phyloP scores from a whole-genome alignment of 345 rosid genomes.

The Citrus cavaleriei region DNA sequence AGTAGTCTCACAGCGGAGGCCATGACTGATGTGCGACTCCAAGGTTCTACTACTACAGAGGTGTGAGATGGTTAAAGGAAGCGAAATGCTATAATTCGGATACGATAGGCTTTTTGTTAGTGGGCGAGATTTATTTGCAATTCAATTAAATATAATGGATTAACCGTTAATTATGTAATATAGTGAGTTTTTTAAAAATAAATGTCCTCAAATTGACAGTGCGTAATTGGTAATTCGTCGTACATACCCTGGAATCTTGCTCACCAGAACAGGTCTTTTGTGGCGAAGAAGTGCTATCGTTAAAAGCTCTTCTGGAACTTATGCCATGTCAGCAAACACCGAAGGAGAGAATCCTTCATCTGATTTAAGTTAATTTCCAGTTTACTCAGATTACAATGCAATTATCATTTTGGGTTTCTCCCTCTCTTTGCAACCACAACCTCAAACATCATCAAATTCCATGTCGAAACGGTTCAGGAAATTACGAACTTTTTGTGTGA shows the following conservation, averaged over 20 bases:
- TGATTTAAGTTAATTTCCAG: background rate
- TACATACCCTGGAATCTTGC: too few species aligned
- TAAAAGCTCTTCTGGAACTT: background rate
- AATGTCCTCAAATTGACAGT: too few species aligned
- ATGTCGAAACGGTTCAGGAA: background rate
- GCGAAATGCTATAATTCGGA: background rate
- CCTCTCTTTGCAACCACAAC: background rate
- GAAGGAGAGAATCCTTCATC: background rate
- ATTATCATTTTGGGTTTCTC: background rate
- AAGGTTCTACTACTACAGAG: background rate
- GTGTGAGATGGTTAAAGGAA: background rate
- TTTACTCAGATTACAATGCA: background rate
- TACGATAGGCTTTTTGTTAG: background rate
- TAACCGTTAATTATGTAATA: too few species aligned
- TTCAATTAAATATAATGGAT: too few species aligned
- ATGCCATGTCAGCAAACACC: background rate
- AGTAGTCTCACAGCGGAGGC: constrained; percentile 14
- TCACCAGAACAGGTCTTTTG: background rate
- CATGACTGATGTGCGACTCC: constrained; percentile 17
- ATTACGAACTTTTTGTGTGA: background rate
- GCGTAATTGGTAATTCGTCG: too few species aligned
- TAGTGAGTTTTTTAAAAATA: too few species aligned
- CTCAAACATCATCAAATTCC: background rate
- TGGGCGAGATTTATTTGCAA: too few species aligned
- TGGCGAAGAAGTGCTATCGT: background rate